A percentile compares a stretch with the other conserved stretches of the same genome.
These are phyloP conservation scores for Pisolithus microcarpus DNA, from an alignment of 768 basidiomycete species.

Conservation along the genomic window DNA sequence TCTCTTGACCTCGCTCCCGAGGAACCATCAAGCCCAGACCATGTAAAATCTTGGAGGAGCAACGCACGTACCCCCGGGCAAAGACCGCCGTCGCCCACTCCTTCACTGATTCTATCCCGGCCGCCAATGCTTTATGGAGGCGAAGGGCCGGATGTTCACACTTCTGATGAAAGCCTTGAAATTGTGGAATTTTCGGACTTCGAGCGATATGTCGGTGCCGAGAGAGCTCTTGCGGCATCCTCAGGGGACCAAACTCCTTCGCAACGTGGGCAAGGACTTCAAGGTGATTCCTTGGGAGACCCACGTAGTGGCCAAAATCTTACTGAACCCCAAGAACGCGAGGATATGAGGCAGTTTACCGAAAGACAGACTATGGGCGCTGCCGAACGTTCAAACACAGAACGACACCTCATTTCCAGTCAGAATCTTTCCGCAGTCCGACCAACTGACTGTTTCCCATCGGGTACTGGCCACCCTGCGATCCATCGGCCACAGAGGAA, in stretches of 20 bases:
- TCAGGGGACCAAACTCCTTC: slow-evolving; percentile 13
- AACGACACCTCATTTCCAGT: background rate
- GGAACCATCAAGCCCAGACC: slow-evolving; percentile 24
- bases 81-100: slow-evolving; percentile 27
- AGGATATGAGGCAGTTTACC: slow-evolving; percentile 8
- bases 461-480: slow-evolving; percentile 12
- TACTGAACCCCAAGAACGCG: slow-evolving; percentile 41
- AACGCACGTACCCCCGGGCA: slow-evolving; percentile 25
- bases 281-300: slow-evolving; percentile 72
- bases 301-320: slow-evolving; percentile 28
- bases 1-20: slow-evolving; percentile 10
- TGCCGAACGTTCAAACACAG: background rate
- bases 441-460: slow-evolving; percentile 2
- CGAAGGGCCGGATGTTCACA: slow-evolving; percentile 33
- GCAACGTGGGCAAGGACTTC: slow-evolving; percentile 43
- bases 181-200: slow-evolving; percentile 78
- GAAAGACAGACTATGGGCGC: slow-evolving; percentile 12
- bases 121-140: slow-evolving; percentile 29
- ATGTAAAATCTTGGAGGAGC: slow-evolving; percentile 62
- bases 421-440: background rate
- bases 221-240: slow-evolving; percentile 11
- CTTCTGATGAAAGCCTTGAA: slow-evolving; percentile 57
- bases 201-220: slow-evolving; percentile 55
- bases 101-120: slow-evolving; percentile 19
- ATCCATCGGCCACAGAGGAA: slow-evolving; percentile 18